phyloP scores from a whole-genome alignment of 2,329 filamentous ascomycete genomes.

The Seiridium unicorne region DNA sequence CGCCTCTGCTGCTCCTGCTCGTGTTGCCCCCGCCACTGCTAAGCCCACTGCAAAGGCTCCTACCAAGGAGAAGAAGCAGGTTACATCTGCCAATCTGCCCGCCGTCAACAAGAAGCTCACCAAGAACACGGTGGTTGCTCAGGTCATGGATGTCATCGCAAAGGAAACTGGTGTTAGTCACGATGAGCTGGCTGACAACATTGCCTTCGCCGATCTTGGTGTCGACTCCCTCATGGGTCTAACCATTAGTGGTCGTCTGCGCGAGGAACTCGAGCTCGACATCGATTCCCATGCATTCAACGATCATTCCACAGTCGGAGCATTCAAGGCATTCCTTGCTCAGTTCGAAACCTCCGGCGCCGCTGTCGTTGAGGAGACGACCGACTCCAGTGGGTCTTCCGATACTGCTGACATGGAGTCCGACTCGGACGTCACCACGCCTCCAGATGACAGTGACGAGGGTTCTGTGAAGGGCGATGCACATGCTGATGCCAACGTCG shows the following conservation, averaged over 20 bases:
- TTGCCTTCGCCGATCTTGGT: conserved; percentile 55
- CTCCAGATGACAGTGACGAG: conserved; percentile 49
- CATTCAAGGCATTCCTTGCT: conserved; percentile 44
- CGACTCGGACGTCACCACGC: conserved; percentile 52
- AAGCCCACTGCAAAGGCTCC: conserved; percentile 33
- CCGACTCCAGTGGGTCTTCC: conserved; percentile 27
- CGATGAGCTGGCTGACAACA: conserved; percentile 55
- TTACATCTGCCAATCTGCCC: conserved; percentile 44
- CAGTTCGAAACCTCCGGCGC: conserved; percentile 30
- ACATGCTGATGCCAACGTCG: conserved; percentile 35
- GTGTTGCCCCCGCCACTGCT: conserved; percentile 31
- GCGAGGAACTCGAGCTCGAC: conserved; percentile 56
- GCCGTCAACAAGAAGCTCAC: conserved; percentile 51
- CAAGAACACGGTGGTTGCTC: conserved; percentile 38
- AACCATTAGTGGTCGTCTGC: conserved; percentile 54
- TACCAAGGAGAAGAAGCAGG: conserved; percentile 40
- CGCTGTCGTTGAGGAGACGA: conserved; percentile 32
- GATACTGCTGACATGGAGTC: conserved; percentile 46
- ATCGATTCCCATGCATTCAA: conserved; percentile 52
- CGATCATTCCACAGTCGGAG: conserved; percentile 52
- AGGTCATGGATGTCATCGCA: conserved; percentile 53
- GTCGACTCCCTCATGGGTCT: conserved; percentile 62
- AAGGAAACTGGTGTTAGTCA: conserved; percentile 54
- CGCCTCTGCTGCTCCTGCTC: conserved; percentile 29
- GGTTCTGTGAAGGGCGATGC: conserved; percentile 42